Evolutionary conservation across 2,329 filamentous ascomycete genomes (phyloP).

Genomic region (Sphaerulina populicola): DNA sequence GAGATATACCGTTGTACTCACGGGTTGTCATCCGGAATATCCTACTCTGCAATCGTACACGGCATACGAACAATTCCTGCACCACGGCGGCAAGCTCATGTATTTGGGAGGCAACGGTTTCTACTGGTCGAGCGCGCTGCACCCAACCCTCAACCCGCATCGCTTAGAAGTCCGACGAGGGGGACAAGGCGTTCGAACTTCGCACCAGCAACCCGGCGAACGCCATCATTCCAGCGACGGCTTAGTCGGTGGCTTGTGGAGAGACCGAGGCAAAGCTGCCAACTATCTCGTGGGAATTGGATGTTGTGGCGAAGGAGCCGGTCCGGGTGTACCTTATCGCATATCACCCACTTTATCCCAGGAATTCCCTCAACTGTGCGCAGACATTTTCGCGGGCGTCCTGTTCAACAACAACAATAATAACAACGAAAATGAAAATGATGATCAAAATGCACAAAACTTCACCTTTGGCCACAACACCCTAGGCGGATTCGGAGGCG

Average conservation of each 20-base stretch:
- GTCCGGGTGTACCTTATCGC: slow-evolving; percentile 1
- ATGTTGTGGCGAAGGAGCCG: slow-evolving; percentile 2
- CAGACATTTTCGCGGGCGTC: background rate
- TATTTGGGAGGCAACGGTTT: background rate
- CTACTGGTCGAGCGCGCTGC: background rate
- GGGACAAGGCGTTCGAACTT: background rate
- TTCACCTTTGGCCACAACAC: background rate
- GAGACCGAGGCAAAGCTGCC: slow-evolving; percentile 2
- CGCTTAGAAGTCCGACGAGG: slow-evolving; percentile 1
- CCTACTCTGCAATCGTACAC: background rate
- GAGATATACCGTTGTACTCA: background rate
- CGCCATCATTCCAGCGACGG: background rate
- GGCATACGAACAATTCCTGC: background rate
- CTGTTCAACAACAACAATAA: no score
- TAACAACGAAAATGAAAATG: no score
- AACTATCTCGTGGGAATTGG: slow-evolving; percentile 3
- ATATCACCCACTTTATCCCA: background rate
- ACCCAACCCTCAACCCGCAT: background rate
- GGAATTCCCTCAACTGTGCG: background rate
- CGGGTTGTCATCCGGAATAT: background rate
- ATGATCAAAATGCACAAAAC: background rate
- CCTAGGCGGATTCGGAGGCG: background rate
- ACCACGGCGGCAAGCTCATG: background rate
- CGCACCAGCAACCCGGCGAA: background rate
- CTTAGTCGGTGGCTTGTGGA: background rate